These are phyloP conservation scores for Colletotrichum costaricense DNA, from an alignment of 2,329 filamentous ascomycete species.

Conservation along the genomic window DNA sequence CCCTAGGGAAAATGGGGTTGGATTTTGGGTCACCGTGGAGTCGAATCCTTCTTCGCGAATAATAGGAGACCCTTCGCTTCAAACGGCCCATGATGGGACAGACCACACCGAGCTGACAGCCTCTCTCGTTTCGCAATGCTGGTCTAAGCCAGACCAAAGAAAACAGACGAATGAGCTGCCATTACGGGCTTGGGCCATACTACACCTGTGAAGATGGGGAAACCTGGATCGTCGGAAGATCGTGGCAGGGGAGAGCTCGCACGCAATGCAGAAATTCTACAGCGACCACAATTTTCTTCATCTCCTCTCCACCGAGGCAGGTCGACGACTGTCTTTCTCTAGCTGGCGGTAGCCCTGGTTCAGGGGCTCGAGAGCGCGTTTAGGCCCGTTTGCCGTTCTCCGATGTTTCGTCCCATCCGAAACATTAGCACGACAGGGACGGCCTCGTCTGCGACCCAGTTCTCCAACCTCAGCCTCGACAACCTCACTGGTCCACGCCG, in stretches of 20 bases:
- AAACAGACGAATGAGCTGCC: slow-evolving; percentile 22
- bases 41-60: slow-evolving; percentile 3
- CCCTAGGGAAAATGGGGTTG: not conserved
- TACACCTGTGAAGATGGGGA: slow-evolving; percentile 32
- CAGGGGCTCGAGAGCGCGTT: slow-evolving; percentile 13
- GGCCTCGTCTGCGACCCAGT: slow-evolving; percentile 11
- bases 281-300: not conserved
- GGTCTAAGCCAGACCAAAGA: not conserved
- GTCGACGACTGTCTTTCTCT: not conserved
- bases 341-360: not conserved
- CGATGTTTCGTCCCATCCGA: slow-evolving; percentile 36
- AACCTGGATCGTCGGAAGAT: slow-evolving; percentile 35
- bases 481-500: slow-evolving; percentile 38
- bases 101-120: slow-evolving; percentile 12
- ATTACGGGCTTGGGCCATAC: not conserved
- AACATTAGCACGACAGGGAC: slow-evolving; percentile 39
- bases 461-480: slow-evolving; percentile 13
- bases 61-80: slow-evolving; percentile 6
- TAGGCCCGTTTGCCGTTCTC: slow-evolving; percentile 13
- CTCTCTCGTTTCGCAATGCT: slow-evolving; percentile 25
- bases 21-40: not conserved
- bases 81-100: slow-evolving; percentile 18
- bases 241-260: not conserved
- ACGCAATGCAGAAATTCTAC: not conserved
- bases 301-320: not conserved